Evolutionary conservation across 23 red algal species (phyloP), one percentile per base, ranked within the genome.

Genomic region (Gracilaria caudata): DNA sequence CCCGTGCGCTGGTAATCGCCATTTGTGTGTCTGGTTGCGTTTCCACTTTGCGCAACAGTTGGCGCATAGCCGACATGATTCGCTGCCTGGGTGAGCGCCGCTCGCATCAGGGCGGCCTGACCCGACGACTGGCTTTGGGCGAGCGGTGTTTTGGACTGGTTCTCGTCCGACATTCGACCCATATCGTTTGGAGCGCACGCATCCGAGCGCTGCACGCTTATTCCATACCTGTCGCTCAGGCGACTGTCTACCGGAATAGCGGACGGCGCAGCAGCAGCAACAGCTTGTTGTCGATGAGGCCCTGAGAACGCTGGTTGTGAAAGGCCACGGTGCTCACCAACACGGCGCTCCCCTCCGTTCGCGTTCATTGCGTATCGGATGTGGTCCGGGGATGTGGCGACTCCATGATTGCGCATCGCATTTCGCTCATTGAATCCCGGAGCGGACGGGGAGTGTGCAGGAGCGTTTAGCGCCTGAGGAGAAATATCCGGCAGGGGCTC

Each of bases 21-120:
- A 2, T 53, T 53, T 53, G 49, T 17, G 19, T 17, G 8, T 1
- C 13, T 17, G 12, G 19, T 16, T 53, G 49, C 49, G 49, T 53
- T 53, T 53, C 49, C 49, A 17, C 19, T 53, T 16, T 53, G 49
- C 13, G 49, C 49, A 53, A 17, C 12, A 17, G 49, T 17, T 53
- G 13, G 49, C 1, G 12, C 19, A 53, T 53, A 53, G 13, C 49
- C 49, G 19, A 53, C 49, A 16, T 53, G 49, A 53, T 53, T 53
- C 19, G 61, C 61, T 8, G 61, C 61, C 1, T 66, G 61, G 29
- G 13, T 66, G 61, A 66, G 61, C 61, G 61, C 61, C 8, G 61
- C 61, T 26, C 61, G 61, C 61, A 66, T 36, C 6, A 66, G 30
- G 3, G 61, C 61, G 13, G 61, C 61, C 29, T 66, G 25, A 36